These are phyloP conservation scores for Gnomoniopsis sp. DNA, from an alignment of 2,329 filamentous ascomycete species.

Conservation along the genomic window DNA sequence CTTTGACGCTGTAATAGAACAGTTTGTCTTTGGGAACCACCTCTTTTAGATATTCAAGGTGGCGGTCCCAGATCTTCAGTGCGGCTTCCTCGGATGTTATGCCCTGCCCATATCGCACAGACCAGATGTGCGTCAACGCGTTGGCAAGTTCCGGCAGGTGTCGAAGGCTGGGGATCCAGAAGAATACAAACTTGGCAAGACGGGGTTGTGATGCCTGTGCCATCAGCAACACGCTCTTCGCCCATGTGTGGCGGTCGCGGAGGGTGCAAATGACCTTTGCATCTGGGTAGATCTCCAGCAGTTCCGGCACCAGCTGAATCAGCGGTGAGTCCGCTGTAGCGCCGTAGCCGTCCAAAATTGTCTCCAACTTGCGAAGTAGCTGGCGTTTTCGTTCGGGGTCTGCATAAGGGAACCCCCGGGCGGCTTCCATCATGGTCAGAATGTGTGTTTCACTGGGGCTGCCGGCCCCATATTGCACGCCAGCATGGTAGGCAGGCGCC, in stretches of 20 bases:
- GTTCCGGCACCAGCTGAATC: conserved; percentile 25
- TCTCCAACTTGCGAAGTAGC: not conserved
- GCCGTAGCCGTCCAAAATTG: conserved; percentile 24
- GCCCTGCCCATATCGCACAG: not conserved
- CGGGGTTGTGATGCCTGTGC: not conserved
- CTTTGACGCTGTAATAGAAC: conserved; percentile 5
- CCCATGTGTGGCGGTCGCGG: conserved; percentile 26
- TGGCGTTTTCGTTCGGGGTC: not conserved
- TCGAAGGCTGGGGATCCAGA: not conserved
- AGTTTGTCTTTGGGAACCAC: not conserved
- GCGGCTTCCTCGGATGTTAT: not conserved
- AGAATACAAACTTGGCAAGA: not conserved
- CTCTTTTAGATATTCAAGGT: not conserved
- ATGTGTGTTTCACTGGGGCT: not conserved
- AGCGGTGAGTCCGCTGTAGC: conserved; percentile 26
- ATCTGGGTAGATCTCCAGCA: conserved; percentile 26
- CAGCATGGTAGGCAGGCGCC: not conserved
- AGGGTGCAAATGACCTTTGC: conserved; percentile 28
- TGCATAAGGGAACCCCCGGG: not conserved
- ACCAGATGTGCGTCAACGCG: not conserved
- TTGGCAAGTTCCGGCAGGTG: not conserved
- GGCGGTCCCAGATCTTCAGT: not conserved
- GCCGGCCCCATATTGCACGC: not conserved
- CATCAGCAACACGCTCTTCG: conserved; percentile 19
- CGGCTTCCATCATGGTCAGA: not conserved